phyloP scores from a whole-genome alignment of 495 filamentous ascomycete genomes.

The Hypoxylon intermedium region DNA sequence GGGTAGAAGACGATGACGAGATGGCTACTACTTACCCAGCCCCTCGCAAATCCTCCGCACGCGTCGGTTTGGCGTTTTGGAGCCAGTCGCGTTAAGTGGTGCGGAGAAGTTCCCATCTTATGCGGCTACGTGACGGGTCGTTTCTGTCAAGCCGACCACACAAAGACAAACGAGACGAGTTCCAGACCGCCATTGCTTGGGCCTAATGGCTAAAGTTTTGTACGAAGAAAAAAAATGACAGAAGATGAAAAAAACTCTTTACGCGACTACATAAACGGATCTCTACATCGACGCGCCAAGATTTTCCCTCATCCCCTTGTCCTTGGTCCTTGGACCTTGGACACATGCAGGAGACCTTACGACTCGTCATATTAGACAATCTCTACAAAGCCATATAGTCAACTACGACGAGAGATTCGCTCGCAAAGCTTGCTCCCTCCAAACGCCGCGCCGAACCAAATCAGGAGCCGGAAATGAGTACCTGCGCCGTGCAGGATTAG shows the following conservation, averaged over 20 bases:
- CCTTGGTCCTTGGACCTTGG: not conserved
- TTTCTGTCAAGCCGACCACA: constrained; percentile 20
- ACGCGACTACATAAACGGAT: constrained; percentile 10
- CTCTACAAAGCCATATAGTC: constrained; percentile 28
- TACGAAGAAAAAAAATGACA: constrained; percentile 15
- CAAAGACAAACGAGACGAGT: constrained; percentile 13
- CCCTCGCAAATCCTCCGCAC: constrained; percentile 21
- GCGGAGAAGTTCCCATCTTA: constrained; percentile 18
- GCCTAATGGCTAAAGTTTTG: constrained; percentile 3
- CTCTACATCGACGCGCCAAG: constrained; percentile 36
- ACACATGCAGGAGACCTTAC: constrained; percentile 5
- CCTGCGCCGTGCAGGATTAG: constrained; percentile 3
- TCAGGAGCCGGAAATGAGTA: constrained; percentile 22
- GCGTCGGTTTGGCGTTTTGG: constrained; percentile 39
- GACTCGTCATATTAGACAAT: constrained; percentile 14
- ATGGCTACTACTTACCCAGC: constrained; percentile 15
- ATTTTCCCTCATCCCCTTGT: not conserved
- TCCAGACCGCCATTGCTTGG: constrained; percentile 10
- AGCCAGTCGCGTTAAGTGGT: constrained; percentile 22
- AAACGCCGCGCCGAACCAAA: constrained; percentile 22
- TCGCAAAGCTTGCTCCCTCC: constrained; percentile 5
- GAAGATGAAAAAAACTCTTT: no score
- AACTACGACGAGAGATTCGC: no score
- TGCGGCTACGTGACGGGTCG: constrained; percentile 8
- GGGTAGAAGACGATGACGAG: constrained; percentile 22